These are phyloP conservation scores for Scheffersomyces lignosus DNA, from an alignment of 805 yeast genomes.

Conservation along the genomic window DNA sequence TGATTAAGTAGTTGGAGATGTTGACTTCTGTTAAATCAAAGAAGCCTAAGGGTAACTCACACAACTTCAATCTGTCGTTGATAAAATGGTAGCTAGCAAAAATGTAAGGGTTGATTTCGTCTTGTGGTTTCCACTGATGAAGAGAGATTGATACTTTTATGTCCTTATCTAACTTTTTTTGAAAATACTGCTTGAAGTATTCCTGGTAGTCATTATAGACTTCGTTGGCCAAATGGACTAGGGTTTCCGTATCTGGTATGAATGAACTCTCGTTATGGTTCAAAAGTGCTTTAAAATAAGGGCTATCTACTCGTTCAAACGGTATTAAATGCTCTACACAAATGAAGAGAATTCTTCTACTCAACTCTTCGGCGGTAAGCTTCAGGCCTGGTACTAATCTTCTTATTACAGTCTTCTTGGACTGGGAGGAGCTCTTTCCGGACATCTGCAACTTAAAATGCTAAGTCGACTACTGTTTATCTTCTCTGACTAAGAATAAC, in stretches of 20 bases:
- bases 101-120: conserved; percentile 11
- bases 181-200: conserved; percentile 17
- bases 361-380: conserved; percentile 3
- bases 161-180: conserved; percentile 3
- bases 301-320: conserved; percentile 15
- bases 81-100: conserved; percentile 20
- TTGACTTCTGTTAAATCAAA: conserved; percentile 11
- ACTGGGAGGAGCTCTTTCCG: too few species aligned
- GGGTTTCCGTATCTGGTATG: conserved; percentile 16
- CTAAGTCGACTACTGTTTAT: too few species aligned
- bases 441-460: too few species aligned
- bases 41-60: conserved; percentile 22
- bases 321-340: conserved; percentile 21
- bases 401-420: too few species aligned
- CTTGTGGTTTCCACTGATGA: conserved; percentile 18
- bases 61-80: conserved; percentile 12
- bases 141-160: conserved; percentile 17
- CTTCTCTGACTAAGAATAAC: too few species aligned
- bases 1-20: conserved; percentile 12
- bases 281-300: conserved; percentile 14
- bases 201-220: conserved; percentile 18
- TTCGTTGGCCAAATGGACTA: conserved; percentile 18
- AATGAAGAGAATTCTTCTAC: conserved; percentile 11
- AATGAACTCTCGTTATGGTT: conserved; percentile 1
- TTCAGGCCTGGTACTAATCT: conserved; percentile 1